Base-by-base conservation (phyloP, 2,329 filamentous ascomycete species). In the Pseudogymnoascus sp. region DNA sequence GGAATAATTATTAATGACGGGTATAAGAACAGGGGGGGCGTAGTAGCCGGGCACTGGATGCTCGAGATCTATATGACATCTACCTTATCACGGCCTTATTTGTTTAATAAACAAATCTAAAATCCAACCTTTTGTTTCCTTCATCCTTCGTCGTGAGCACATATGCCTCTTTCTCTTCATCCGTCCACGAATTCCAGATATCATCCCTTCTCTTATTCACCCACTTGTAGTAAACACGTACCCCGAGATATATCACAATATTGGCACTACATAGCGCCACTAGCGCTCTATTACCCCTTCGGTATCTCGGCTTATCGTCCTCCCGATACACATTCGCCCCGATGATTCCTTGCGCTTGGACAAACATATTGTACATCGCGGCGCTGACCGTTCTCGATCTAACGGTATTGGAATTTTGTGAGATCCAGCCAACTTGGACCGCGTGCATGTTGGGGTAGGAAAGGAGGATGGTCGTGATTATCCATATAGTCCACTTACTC, bases 351-450 rank as follows among this genome's bases (percentile, higher is more conserved):
- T 75, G 73, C 0, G 75, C 73, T 67, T 81, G 79, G 1, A 78
- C 75, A 28, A 74, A 77, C 78, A 82, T 81, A 69, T 88, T 88
- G 72, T 88, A 88, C n/a, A 84, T 74, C 0, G 84, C 85, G 0
- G 84, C 82, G 0, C 84, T 83, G 1, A 89, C 84, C 1, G 86
- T 84, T 5, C 86, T 77, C 5, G 82, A 84, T 9, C 85, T 78
- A 8, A 89, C 84, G 0, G 81, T 78, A 66, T 86, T 85, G 2
- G 84, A 82, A 69, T 88, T 89, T 60, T 82, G 76, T 1, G 77
- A 79, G 66, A 77, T 78, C 77, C 79, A 81, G 21, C 71, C 77
- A 3, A 80, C 79, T 66, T 80, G 77, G 38, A 82, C 79, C 0
- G 79, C 76, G 63, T 82, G 79, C 1, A 77, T 74, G 40, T 71